Evolutionary conservation across 805 yeast genomes (phyloP).

Genomic region (Candida caryicola): DNA sequence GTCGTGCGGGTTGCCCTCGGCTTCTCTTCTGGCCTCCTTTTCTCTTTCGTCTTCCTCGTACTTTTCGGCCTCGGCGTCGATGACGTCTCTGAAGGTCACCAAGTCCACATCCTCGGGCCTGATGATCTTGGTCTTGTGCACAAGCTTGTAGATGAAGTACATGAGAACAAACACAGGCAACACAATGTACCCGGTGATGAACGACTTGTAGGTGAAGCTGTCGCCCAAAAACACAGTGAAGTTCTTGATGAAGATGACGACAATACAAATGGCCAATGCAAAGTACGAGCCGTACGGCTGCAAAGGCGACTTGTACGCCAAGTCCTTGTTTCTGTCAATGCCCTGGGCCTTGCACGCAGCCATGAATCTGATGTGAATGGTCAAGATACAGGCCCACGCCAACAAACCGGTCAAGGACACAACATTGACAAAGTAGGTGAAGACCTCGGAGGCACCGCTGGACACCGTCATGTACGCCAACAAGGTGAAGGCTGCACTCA

Average conservation of each 20-base stretch:
- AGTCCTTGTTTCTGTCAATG: constrained; percentile 46
- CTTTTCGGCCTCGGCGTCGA: constrained; percentile 44
- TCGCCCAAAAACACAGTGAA: constrained; percentile 67
- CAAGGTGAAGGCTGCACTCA: constrained; percentile 53
- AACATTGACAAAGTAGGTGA: constrained; percentile 69
- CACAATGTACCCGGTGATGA: constrained; percentile 77
- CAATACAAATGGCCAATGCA: constrained; percentile 50
- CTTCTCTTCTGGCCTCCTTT: constrained; percentile 25
- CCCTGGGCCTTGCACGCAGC: constrained; percentile 69
- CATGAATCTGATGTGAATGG: constrained; percentile 65
- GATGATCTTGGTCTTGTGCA: constrained; percentile 47
- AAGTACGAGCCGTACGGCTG: constrained; percentile 67
- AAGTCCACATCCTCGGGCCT: constrained; percentile 60
- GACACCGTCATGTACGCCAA: constrained; percentile 72
- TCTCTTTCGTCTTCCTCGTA: constrained; percentile 27
- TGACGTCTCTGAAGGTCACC: constrained; percentile 51
- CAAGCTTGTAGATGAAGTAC: constrained; percentile 58
- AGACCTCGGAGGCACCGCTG: constrained; percentile 52
- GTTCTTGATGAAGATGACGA: constrained; percentile 64
- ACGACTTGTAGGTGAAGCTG: constrained; percentile 56
- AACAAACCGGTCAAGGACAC: constrained; percentile 73
- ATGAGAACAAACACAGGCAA: constrained; percentile 60
- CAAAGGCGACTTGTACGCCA: constrained; percentile 62
- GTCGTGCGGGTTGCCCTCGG: constrained; percentile 42
- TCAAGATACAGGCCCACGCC: constrained; percentile 70